Conservation (phyloP, 2,329 filamentous ascomycete species). For the Cladophialophora bantiana region DNA sequence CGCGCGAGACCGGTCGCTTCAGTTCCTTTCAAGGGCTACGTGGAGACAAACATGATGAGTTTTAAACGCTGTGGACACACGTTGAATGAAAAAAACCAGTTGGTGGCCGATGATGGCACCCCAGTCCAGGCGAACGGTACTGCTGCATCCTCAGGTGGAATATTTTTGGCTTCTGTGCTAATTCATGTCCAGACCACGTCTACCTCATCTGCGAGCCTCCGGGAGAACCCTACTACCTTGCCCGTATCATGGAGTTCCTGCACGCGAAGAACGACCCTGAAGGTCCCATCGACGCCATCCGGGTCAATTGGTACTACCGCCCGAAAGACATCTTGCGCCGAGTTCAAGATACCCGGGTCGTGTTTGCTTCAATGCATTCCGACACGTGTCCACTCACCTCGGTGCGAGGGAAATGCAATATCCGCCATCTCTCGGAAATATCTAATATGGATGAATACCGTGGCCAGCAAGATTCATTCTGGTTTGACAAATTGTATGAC, state of each 20-base stretch:
- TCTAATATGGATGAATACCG: conserved; percentile 81
- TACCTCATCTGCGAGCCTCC: conserved; percentile 98
- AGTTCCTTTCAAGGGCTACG: conserved; percentile 40
- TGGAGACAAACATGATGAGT: conserved; percentile 83
- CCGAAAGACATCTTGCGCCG: conserved; percentile 95
- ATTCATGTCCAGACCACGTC: conserved; percentile 70
- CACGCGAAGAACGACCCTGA: conserved; percentile 76
- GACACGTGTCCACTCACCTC: conserved; percentile 93
- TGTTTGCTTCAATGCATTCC: conserved; percentile 98
- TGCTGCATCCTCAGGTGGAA: conserved; percentile 43
- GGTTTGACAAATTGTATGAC: conserved; percentile 97
- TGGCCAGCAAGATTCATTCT: conserved; percentile 85
- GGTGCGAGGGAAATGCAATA: conserved; percentile 89
- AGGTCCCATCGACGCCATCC: conserved; percentile 80
- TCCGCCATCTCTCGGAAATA: conserved; percentile 88
- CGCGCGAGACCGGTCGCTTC: conserved; percentile 43
- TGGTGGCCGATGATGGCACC: conserved; percentile 91
- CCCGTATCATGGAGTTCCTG: conserved; percentile 97
- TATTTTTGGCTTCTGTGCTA: conserved; percentile 31
- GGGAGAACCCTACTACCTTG: conserved; percentile 96
- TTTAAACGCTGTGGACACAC: conserved; percentile 76
- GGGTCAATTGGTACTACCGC: conserved; percentile 98
- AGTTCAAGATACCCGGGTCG: conserved; percentile 84
- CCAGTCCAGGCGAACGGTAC: conserved; percentile 84
- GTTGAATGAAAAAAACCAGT: conserved; percentile 72